Conservation (phyloP, 2,329 filamentous ascomycete species). For the Exophiala oligosperma region DNA sequence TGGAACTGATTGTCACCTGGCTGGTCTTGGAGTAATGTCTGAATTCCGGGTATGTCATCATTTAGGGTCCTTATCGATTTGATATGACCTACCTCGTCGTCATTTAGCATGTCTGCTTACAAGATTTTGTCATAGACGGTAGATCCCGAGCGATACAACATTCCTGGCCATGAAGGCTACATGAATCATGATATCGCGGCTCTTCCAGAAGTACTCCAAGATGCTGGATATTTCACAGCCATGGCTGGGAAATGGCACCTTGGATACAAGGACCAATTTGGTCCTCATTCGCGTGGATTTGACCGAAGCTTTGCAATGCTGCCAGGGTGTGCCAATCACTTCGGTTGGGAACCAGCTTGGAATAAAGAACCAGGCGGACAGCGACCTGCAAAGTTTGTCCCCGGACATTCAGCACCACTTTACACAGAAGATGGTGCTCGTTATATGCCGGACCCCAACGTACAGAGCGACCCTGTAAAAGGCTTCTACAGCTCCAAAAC, state of each 20-base stretch:
- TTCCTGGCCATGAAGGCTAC: background rate
- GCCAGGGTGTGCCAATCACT: too few relatives aligned
- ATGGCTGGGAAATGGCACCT: background rate
- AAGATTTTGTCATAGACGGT: background rate
- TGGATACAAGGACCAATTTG: background rate
- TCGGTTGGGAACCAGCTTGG: too few relatives aligned
- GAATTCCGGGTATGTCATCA: background rate
- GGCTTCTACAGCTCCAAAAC: too few relatives aligned
- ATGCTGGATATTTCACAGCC: background rate
- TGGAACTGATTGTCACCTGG: too few relatives aligned
- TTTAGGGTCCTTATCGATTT: too few relatives aligned
- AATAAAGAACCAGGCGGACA: too few relatives aligned
- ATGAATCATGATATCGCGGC: background rate
- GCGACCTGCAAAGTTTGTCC: too few relatives aligned
- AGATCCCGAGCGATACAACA: background rate
- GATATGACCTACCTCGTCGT: background rate
- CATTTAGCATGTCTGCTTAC: background rate
- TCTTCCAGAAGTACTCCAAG: background rate
- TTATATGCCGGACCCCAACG: too few relatives aligned
- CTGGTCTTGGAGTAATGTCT: background rate
- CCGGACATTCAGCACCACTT: too few relatives aligned
- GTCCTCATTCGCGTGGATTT: background rate
- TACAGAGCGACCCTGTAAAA: too few relatives aligned
- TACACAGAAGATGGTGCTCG: too few relatives aligned
- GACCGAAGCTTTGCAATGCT: background rate